Percentiles rank a stretch among this genome's conserved stretches.
Conservation (phyloP, 164 flowering plant species). For the Hamamelis virginiana region DNA sequence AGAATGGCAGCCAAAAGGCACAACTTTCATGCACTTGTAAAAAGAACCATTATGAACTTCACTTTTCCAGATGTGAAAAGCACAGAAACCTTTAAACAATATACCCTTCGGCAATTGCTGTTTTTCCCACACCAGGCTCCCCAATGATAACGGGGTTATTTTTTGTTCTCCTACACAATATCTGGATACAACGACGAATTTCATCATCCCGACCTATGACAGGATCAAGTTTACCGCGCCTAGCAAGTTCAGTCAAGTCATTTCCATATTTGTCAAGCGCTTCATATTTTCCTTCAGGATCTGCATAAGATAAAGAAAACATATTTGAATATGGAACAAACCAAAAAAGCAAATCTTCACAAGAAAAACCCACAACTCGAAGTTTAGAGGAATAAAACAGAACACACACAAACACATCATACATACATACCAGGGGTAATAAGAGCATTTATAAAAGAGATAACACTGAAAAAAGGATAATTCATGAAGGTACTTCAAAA, state of each 20-base stretch:
- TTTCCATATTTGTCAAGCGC: constrained; percentile 90
- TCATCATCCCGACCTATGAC: constrained; percentile 99
- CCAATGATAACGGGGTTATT: constrained; percentile 98
- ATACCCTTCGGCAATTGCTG: constrained; percentile 99
- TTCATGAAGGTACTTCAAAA: no score
- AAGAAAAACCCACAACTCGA: no score
- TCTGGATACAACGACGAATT: constrained; percentile 94
- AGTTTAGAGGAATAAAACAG: no score
- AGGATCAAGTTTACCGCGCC: constrained; percentile 97
- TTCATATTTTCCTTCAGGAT: constrained; percentile 94
- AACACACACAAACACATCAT: no score
- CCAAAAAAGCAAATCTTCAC: background rate
- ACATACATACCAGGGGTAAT: no score
- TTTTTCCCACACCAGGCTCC: constrained; percentile 99
- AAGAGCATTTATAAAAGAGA: no score
- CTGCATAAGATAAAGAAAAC: constrained; percentile 29
- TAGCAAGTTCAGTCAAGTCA: constrained; percentile 94
- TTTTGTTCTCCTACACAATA: constrained; percentile 85
- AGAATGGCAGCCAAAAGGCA: background rate
- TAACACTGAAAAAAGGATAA: no score
- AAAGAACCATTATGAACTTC: background rate
- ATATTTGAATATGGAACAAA: background rate
- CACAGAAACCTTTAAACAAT: background rate
- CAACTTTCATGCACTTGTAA: background rate
- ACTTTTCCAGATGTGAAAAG: background rate